Base-by-base conservation (phyloP, 805 yeast genomes). In the Hanseniaspora taiwanica region DNA sequence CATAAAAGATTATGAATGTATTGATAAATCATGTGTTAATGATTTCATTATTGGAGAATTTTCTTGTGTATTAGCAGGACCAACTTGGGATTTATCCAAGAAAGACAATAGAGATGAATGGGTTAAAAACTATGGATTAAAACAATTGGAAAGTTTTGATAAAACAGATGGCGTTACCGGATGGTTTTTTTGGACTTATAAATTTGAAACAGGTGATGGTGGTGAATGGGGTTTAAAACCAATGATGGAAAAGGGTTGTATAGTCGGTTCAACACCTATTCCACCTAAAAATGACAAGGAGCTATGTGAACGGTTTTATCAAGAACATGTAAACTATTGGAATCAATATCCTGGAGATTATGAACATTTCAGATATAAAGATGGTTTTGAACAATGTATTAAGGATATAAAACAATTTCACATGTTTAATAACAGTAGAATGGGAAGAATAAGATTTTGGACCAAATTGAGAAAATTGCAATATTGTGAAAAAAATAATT, bases 191-290 rank as follows among this genome's bases (percentile, higher is more conserved):
- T 89, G 97, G 97, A 82, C 95, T 2, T 81, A 63, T 57, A 84
- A 85, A 60, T 87, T 87, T 54, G 74, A 80, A 54, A 68, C 76
- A 42, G 96, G 96, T 2, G 80, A 78, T 53, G 96, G 96, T 34
- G 97, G 97, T 13, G 96, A 85, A 61, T 89, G 97, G 97, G 96
- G 91, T 38, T 79, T 84, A 60, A 68, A 70, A 19, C 81, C 85
- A 27, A 83, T 82, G 86, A 63, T 69, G 17, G 76, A 78, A 18
- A 60, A 62, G 39, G 85, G 84, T 1, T 72, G 76, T 7, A 56
- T 76, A 19, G 71, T 74, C 4, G 45, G 40, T 27, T 35, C 40
- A 3, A 32, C 23, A 14, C 9, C 21, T 3, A 58, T 56, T 18
- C 58, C 65, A 17, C 53, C 59, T 5, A 62, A 60, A 9, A 64